A percentile compares a stretch with the other conserved stretches of the same genome.
phyloP scores from a whole-genome alignment of 164 flowering plant species.

The Amborella trichopoda region DNA sequence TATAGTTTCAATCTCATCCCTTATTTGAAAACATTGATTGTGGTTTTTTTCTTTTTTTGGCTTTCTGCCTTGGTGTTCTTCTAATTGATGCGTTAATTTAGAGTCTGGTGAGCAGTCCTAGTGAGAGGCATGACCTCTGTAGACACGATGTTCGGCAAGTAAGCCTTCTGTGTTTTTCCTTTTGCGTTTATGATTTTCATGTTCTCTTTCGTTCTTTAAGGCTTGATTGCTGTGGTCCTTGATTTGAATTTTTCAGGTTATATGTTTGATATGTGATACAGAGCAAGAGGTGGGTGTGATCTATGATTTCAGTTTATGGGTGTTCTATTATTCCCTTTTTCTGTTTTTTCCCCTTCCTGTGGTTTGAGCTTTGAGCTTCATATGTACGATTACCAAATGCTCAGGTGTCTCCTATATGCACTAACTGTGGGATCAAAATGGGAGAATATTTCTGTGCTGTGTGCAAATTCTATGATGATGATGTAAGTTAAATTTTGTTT shows the following conservation, averaged over 20 bases:
- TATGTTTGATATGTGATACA: constrained; percentile 60
- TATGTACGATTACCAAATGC: no score
- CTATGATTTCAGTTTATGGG: neutral
- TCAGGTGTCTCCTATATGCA: constrained; percentile 62
- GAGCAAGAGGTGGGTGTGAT: constrained; percentile 52
- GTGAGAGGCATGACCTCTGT: constrained; percentile 65
- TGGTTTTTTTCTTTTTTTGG: neutral
- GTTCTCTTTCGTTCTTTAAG: no score
- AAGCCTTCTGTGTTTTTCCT: constrained; percentile 12
- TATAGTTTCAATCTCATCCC: neutral
- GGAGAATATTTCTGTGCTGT: constrained; percentile 86
- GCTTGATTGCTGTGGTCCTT: no score
- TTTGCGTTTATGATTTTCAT: no score
- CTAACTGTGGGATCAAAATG: constrained; percentile 90
- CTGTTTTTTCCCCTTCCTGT: neutral
- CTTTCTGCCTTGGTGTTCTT: constrained; percentile 4
- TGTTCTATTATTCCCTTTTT: neutral
- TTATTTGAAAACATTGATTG: neutral
- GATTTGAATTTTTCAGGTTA: constrained; percentile 28
- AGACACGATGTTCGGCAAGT: constrained; percentile 76
- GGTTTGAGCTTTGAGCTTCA: neutral
- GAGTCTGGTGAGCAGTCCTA: constrained; percentile 37
- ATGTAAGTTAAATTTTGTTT: constrained; percentile 31
- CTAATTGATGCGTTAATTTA: constrained; percentile 14
- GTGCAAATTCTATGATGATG: constrained; percentile 92